Evolutionary conservation across 176 grass and related monocot species (phyloP), one percentile per base, ranked within the genome.

Genomic region (Oryza meridionalis): DNA sequence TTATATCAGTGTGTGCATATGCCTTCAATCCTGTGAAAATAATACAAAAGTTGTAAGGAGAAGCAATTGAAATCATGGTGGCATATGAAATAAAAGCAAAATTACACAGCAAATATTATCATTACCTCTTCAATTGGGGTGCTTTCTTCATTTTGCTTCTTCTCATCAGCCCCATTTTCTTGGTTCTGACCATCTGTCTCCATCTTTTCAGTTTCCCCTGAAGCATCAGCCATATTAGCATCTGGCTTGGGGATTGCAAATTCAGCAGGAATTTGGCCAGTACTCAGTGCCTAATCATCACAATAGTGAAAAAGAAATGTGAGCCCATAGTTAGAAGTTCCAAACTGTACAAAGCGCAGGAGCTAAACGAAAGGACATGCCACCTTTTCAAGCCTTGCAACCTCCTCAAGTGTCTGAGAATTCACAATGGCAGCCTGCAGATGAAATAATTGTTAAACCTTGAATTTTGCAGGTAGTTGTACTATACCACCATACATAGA

Each of bases 391-490:
- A 99, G 97, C 75, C 91, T 92, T 65, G 88, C 91, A 84, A 94
- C 97, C 88, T 99, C 97, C 58, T 99, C 97, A 65, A 99, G 93
- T 62, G 97, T 99, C 84, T 99, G 97, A 61, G 97, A 89, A 80
- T 92, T 99, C 11, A 88, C 81, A 78, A 96, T 99, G 59, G 97
- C 93, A 86, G 97, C 91, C 93, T 99, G 49, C 68, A 76, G 33
- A 86, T 8, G 7, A 6, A 76, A 64, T 19, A 89, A 4, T 68
- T 37, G 55, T 81, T 29, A 86, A 50, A 27, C 38, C 46, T 24
- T 62, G 21, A 24, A 69, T 33, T 65, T 32, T 25, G 19, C 40
- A 65, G 9, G n/a, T 49, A 70, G 9, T 70, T 21, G 15, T 53
- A 26, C 47, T 19, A 83, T 16, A 46, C 0, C 7, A 55, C 31